These are phyloP conservation scores for Panicum hallii DNA, from an alignment of 202 grass and related monocot species.

Conservation along the genomic window DNA sequence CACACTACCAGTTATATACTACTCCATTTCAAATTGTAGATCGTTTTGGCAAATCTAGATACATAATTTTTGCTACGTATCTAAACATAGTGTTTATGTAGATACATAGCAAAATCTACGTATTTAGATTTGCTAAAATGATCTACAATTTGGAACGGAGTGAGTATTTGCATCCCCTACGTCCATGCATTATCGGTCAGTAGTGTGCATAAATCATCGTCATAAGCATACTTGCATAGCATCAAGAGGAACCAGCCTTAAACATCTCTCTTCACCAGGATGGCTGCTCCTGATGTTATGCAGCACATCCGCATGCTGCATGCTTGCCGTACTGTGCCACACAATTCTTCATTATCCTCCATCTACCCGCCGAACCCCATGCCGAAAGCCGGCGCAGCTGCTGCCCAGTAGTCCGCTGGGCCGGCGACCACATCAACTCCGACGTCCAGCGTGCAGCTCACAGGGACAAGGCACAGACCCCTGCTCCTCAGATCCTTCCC, in stretches of 20 bases:
- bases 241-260: constrained; percentile 91
- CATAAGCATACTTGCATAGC: constrained; percentile 48
- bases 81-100: no score
- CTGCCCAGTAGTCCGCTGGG: constrained; percentile 73
- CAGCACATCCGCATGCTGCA: not conserved
- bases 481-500: constrained; percentile 73
- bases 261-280: constrained; percentile 49
- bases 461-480: constrained; percentile 87
- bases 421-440: constrained; percentile 58
- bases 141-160: no score
- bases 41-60: no score
- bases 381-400: constrained; percentile 52
- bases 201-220: constrained; percentile 2
- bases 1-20: constrained; percentile 27
- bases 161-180: not conserved
- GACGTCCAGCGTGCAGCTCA: constrained; percentile 72
- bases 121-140: no score
- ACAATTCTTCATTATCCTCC: not conserved
- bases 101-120: no score
- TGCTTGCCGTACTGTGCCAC: not conserved
- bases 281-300: constrained; percentile 80
- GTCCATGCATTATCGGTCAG: constrained; percentile 1
- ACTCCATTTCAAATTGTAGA: no score
- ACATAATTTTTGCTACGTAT: no score
- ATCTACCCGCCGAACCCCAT: constrained; percentile 58